These are phyloP conservation scores for Tinospora cordifolia DNA, from an alignment of 164 flowering plant genomes.

Conservation along the genomic window DNA sequence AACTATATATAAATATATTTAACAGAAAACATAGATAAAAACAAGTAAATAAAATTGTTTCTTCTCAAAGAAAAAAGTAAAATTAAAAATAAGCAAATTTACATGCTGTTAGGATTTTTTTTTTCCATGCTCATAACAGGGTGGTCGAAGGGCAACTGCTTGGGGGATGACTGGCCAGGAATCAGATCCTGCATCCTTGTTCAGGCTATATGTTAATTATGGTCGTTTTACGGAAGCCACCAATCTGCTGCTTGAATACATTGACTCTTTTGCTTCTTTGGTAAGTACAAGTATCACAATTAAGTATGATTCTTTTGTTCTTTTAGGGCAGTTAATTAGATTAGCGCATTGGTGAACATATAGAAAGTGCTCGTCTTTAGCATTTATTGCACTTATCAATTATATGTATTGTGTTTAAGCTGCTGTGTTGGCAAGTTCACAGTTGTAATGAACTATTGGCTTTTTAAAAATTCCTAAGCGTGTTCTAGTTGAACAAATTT, in stretches of 20 bases:
- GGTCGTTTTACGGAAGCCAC: conserved; percentile 81
- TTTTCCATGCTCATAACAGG: conserved; percentile 34
- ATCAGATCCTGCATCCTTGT: conserved; percentile 69
- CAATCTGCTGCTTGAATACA: conserved; percentile 66
- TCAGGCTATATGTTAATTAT: conserved; percentile 71
- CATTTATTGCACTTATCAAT: too few relatives aligned
- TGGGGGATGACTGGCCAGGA: conserved; percentile 86
- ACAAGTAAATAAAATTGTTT: too few relatives aligned
- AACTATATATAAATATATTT: too few relatives aligned
- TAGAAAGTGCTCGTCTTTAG: not conserved
- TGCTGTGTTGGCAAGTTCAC: too few relatives aligned
- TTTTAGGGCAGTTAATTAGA: not conserved
- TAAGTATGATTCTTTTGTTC: not conserved
- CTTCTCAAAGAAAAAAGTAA: too few relatives aligned
- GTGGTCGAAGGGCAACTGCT: conserved; percentile 33
- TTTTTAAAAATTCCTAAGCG: too few relatives aligned
- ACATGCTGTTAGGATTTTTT: not conserved
- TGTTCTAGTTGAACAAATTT: too few relatives aligned
- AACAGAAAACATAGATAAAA: too few relatives aligned
- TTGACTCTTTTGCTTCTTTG: conserved; percentile 54
- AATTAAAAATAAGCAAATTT: too few relatives aligned
- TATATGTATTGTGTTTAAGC: too few relatives aligned
- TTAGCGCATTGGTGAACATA: not conserved
- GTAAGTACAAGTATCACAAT: conserved; percentile 30
- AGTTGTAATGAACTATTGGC: too few relatives aligned